Evolutionary conservation across 2,329 filamentous ascomycete species (phyloP).

Genomic region (Neonectria coccinea): DNA sequence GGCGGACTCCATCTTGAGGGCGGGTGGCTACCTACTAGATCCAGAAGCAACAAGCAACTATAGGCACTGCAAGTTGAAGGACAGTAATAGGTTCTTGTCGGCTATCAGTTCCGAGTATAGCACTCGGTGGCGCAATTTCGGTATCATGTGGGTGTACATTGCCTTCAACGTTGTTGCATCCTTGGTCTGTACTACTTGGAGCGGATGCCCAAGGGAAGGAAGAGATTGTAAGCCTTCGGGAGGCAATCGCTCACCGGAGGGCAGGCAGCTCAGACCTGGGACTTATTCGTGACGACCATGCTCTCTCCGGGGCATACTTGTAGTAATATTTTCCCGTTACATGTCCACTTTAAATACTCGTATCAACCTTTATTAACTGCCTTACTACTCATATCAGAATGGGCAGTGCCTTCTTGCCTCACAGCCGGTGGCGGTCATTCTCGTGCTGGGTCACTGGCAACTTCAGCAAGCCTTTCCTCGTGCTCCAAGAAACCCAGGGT

Average conservation of each 20-base stretch:
- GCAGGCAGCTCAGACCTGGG: too few species aligned
- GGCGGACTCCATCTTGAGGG: conserved; percentile 56
- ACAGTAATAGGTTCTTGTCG: conserved; percentile 64
- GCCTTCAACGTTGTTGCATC: conserved; percentile 66
- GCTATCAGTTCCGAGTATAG: conserved; percentile 63
- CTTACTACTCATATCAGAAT: too few species aligned
- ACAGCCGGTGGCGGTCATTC: too few species aligned
- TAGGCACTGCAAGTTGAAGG: conserved; percentile 63
- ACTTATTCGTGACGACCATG: too few species aligned
- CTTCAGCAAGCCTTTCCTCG: too few species aligned
- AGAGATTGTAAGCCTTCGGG: neutral
- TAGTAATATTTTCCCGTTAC: too few species aligned
- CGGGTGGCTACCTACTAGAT: conserved; percentile 67
- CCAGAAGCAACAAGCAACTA: conserved; percentile 61
- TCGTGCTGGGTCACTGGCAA: too few species aligned
- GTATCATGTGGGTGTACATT: conserved; percentile 69
- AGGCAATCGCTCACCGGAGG: neutral
- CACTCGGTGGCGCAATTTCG: conserved; percentile 76
- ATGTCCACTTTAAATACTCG: too few species aligned
- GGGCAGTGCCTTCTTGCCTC: too few species aligned
- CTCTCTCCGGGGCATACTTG: too few species aligned
- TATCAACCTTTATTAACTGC: too few species aligned
- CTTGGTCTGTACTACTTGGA: conserved; percentile 68
- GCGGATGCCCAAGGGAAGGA: conserved; percentile 55
- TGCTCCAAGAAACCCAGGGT: too few species aligned